Conservation (phyloP, 202 grass and related monocot species). For the Schoenoplectus tabernaemontani region DNA sequence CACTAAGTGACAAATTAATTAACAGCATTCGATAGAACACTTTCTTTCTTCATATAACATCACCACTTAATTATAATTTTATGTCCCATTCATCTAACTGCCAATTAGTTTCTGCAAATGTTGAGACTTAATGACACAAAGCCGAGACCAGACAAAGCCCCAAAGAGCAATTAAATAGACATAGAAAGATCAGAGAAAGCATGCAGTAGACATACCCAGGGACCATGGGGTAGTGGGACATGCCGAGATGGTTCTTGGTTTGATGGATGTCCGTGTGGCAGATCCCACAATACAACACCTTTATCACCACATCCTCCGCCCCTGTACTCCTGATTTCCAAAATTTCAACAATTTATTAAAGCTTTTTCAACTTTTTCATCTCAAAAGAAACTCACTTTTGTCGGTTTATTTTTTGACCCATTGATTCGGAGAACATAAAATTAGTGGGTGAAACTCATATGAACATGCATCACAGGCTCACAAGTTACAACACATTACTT, state of each 20-base stretch:
- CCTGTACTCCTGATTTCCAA: slow-evolving; percentile 51
- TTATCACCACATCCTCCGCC: slow-evolving; percentile 69
- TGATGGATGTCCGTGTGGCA: slow-evolving; percentile 97
- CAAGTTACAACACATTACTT: neutral
- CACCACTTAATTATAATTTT: neutral
- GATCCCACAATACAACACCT: slow-evolving; percentile 78
- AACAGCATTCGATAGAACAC: neutral
- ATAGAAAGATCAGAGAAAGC: too few species aligned
- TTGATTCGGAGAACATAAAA: too few species aligned
- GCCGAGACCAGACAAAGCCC: neutral
- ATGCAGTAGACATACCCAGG: slow-evolving; percentile 52
- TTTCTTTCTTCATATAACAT: neutral
- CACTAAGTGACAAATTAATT: neutral
- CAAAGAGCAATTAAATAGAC: neutral
- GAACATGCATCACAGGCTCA: neutral
- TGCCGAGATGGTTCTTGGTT: slow-evolving; percentile 78
- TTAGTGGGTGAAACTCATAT: neutral
- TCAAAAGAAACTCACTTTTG: too few species aligned
- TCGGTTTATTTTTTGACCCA: too few species aligned
- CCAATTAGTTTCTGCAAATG: neutral
- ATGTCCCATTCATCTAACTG: neutral
- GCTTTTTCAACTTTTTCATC: neutral
- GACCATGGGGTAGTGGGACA: slow-evolving; percentile 92
- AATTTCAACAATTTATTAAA: neutral
- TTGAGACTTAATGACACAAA: neutral